Evolutionary conservation across 192 early-diverging fungal species (phyloP), one percentile per base, ranked within the genome.

Genomic region (Thamnidium elegans): DNA sequence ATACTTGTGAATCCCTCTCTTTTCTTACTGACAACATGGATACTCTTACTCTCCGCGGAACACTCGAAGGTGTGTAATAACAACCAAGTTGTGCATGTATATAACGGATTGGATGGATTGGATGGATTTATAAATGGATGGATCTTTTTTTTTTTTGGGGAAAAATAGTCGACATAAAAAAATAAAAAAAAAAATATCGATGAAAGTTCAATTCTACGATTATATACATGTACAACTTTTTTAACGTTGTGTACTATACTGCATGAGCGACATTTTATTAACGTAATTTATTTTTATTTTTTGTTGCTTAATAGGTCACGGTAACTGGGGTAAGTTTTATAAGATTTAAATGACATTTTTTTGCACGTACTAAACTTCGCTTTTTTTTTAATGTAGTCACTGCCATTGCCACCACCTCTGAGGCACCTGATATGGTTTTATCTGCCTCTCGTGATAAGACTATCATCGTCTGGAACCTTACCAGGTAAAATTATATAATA

Each of bases 361-460:
- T n/a, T n/a, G n/a, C n/a, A n/a, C n/a, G 6, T 21, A 53, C 8
- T 31, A 53, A 23, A 19, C 8, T 42, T 17, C 9, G 3, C 15
- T 55, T 56, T n/a, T n/a, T n/a, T n/a, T n/a, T n/a, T n/a, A n/a
- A n/a, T n/a, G 36, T 52, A 70, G 93, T 99, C 79, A 99, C 97
- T 69, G 89, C 95, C 77, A 92, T 99, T 71, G 95, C 96, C 80
- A 99, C 97, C 81, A 89, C 93, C 64, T 84, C 89, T 60, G 97
- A 98, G 89, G 81, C 87, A 77, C 95, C 94, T 66, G 92, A 98
- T 84, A 94, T 94, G 84, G 84, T 99, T 69, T 84, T 99, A 79
- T 95, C 97, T 62, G 90, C 92, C 45, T 99, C 97, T 63, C 92
- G 97, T 81, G 92, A 98, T 89, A 99, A 98, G 93, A 87, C 93